phyloP scores from a whole-genome alignment of 2,329 filamentous ascomycete species.

The Diplocarpon mali region DNA sequence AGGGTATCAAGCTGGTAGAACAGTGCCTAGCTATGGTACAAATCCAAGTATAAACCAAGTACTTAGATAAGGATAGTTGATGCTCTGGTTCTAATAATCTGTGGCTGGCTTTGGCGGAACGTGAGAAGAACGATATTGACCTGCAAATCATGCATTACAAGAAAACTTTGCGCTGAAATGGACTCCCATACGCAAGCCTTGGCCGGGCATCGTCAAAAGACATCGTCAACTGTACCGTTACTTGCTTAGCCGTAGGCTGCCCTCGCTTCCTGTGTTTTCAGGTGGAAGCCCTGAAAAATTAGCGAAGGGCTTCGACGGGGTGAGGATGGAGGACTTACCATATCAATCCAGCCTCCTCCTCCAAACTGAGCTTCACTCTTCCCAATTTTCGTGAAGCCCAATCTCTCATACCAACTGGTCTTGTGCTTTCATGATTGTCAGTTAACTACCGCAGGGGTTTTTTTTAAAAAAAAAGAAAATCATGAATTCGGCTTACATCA shows the following conservation, averaged over 20 bases:
- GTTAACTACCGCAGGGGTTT: background rate
- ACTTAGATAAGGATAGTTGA: background rate
- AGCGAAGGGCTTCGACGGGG: background rate
- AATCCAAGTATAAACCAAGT: too few relatives aligned
- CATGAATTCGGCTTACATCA: slow-evolving; percentile 36
- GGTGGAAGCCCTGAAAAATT: slow-evolving; percentile 18
- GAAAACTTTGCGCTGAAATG: too few relatives aligned
- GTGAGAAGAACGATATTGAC: too few relatives aligned
- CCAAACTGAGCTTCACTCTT: slow-evolving; percentile 60
- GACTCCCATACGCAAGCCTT: background rate
- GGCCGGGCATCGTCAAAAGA: background rate
- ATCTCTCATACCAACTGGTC: slow-evolving; percentile 63
- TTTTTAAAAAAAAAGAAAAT: background rate
- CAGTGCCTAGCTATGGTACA: too few relatives aligned
- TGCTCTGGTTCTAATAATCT: too few relatives aligned
- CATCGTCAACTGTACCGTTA: background rate
- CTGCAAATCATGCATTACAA: too few relatives aligned
- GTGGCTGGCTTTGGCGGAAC: too few relatives aligned
- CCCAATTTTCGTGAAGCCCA: slow-evolving; percentile 61
- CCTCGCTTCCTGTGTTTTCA: slow-evolving; percentile 22
- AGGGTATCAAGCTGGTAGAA: too few relatives aligned
- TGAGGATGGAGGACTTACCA: slow-evolving; percentile 42
- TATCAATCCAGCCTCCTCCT: slow-evolving; percentile 71
- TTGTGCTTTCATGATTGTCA: slow-evolving; percentile 37
- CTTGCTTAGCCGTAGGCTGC: slow-evolving; percentile 20